Evolutionary conservation across 1,139 yeast genomes (phyloP), one percentile per base, ranked within the genome.

Genomic region (Saccharomycopsis crataegensis): DNA sequence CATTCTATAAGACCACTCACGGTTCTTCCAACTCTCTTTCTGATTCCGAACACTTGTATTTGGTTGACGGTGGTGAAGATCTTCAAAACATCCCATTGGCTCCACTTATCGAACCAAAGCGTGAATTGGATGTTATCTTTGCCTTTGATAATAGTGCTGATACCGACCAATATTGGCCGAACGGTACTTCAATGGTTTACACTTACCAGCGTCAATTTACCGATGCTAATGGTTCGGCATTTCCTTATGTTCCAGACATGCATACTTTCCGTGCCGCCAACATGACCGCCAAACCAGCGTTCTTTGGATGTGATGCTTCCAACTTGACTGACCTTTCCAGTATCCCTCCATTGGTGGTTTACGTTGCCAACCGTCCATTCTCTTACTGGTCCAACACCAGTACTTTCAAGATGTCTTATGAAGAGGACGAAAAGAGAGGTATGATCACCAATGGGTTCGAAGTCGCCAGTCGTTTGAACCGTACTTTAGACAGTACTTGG

Each of bases 21-120:
- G 6, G 71, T 17, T 16, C 51, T 22, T 54, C 56, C 16, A 16
- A 49, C 8, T 22, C 32, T n/a, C 46, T 57, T 8, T 32, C 48
- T 22, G 63, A 67, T 80, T 1, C 69, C 77, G 57, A 75, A 58
- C 70, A 78, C 2, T 68, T 80, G 43, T 74, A 64, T 60, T 68
- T 80, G 52, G 82, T 77, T 8, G 86, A 80, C 62, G 86, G 85
- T 47, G 83, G 84, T 53, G 83, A 78, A 65, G 85, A 79, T 65
- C 61, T 61, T 9, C 83, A 80, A 61, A 79, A 79, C 58, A 71
- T 80, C 16, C 84, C 86, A 14, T 67, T 79, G 42, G 68, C 72
- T 57, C 85, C 85, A 16, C 70, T 79, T 59, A 65, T 80, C 45
- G 82, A 76, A 64, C 69, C 70, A 5, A 67, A 70, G 34, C 70